Percentiles rank a stretch among this genome's conserved stretches.
phyloP scores from a whole-genome alignment of 78 protist species.

The Creolimax fragrantissima region DNA sequence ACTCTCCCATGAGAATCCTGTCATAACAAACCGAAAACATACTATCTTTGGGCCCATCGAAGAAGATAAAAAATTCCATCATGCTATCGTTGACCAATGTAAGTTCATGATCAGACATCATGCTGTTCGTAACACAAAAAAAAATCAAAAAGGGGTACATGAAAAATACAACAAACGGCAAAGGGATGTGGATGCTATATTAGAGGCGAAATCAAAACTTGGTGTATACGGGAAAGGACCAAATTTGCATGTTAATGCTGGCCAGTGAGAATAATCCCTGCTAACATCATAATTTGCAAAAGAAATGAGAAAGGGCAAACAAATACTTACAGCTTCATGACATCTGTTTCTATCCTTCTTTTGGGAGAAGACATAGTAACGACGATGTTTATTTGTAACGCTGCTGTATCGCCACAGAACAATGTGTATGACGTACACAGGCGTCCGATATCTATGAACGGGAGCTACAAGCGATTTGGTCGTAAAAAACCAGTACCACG shows the following conservation, averaged over 20 bases:
- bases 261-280: no score
- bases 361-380: constrained; percentile 40
- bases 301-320: neutral
- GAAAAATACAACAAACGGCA: neutral
- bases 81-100: constrained; percentile 33
- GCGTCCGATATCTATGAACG: neutral
- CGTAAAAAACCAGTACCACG: neutral
- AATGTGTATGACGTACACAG: neutral
- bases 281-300: no score
- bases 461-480: neutral
- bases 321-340: constrained; percentile 60
- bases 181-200: no score
- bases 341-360: constrained; percentile 63
- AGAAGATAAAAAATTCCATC: constrained; percentile 47
- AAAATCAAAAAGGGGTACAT: neutral
- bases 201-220: no score
- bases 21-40: neutral
- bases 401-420: no score
- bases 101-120: constrained; percentile 65
- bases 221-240: no score
- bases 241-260: no score
- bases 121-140: neutral
- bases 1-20: neutral
- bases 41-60: constrained; percentile 76
- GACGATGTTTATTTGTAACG: no score